These are phyloP conservation scores for Melocanna baccifera DNA, from an alignment of 176 grass and related monocot genomes.

Conservation along the genomic window DNA sequence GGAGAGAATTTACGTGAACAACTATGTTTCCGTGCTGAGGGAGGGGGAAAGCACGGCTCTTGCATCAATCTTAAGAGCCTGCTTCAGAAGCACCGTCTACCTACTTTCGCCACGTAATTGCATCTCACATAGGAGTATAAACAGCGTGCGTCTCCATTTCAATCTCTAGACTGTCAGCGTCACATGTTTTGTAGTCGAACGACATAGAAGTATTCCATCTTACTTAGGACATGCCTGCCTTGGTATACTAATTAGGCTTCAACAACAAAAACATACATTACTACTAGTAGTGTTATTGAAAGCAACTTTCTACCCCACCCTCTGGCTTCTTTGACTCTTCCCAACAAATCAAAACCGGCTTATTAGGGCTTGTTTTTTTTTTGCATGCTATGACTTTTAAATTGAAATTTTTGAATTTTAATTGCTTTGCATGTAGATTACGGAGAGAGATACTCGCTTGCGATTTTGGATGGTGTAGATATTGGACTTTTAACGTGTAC, in stretches of 20 bases:
- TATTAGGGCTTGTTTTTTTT: too few relatives aligned
- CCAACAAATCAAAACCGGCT: slow-evolving; percentile 12
- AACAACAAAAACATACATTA: neutral
- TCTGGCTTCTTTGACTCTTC: slow-evolving; percentile 7
- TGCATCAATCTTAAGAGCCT: neutral
- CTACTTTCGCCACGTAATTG: too few relatives aligned
- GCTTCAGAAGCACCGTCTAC: neutral
- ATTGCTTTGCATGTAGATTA: too few relatives aligned
- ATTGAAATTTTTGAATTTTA: too few relatives aligned
- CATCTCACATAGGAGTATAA: neutral
- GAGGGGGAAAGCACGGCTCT: neutral
- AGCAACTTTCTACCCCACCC: slow-evolving; percentile 34
- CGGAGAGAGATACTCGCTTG: too few relatives aligned
- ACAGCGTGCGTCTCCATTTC: neutral
- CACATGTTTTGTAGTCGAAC: too few relatives aligned
- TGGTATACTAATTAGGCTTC: slow-evolving; percentile 5
- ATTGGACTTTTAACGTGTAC: too few relatives aligned
- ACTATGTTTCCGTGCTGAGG: neutral
- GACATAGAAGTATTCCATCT: neutral
- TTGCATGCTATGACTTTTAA: too few relatives aligned
- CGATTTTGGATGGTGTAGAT: too few relatives aligned
- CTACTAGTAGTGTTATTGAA: neutral
- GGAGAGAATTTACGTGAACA: neutral
- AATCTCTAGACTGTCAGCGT: neutral
- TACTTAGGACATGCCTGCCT: neutral